phyloP scores from a whole-genome alignment of 2,329 filamentous ascomycete species.

The Hymenoscyphus linearis region DNA sequence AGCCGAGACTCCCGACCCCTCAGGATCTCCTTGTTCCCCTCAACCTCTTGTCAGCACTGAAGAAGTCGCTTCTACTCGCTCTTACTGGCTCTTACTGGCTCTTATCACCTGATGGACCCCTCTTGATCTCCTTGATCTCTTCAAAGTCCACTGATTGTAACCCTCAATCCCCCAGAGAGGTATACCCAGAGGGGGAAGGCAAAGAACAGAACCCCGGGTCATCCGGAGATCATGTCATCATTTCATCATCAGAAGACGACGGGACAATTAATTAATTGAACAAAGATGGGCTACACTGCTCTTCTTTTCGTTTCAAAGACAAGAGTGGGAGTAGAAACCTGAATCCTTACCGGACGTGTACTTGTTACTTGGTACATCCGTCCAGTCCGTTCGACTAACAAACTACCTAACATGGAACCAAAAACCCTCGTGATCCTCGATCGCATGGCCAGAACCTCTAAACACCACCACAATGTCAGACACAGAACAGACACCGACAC shows the following conservation, averaged over 20 bases:
- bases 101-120: too few species aligned
- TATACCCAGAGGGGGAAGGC: not conserved
- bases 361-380: too few species aligned
- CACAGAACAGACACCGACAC: too few species aligned
- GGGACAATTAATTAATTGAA: too few species aligned
- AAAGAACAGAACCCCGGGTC: not conserved
- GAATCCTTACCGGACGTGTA: not conserved
- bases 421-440: too few species aligned
- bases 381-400: too few species aligned
- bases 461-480: too few species aligned
- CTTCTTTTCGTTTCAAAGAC: not conserved
- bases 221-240: not conserved
- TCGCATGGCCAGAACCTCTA: too few species aligned
- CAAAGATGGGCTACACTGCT: not conserved
- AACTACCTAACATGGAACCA: too few species aligned
- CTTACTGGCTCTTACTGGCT: too few species aligned
- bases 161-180: too few species aligned
- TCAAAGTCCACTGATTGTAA: not conserved
- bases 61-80: too few species aligned
- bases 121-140: not conserved
- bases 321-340: not conserved
- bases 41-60: not conserved
- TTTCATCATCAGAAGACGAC: not conserved
- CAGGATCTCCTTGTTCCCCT: not conserved
- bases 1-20: slow-evolving; percentile 6